A percentile compares a stretch with the other conserved stretches of the same genome.
Conservation (phyloP, 441 rosid species). For the Melastoma candidum region DNA sequence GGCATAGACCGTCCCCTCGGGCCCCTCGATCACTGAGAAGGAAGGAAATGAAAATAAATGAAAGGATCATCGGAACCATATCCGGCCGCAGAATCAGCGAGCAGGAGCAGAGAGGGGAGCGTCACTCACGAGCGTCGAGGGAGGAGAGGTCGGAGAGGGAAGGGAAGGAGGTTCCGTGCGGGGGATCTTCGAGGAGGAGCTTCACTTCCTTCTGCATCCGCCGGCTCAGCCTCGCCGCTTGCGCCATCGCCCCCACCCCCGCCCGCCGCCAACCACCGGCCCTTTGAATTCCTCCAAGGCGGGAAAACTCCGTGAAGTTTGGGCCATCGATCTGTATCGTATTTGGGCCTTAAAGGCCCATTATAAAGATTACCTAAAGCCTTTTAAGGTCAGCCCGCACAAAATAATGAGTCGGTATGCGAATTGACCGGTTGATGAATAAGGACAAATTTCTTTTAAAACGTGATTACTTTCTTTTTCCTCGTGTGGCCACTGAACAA, state of each 20-base stretch:
- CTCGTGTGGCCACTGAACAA: too few species aligned
- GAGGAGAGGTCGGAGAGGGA: slow-evolving; percentile 37
- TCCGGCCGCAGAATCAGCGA: background rate
- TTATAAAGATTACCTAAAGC: too few species aligned
- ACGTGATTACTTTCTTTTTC: too few species aligned
- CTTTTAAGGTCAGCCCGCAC: too few species aligned
- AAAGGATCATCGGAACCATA: background rate
- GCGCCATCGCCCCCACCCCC: slow-evolving; percentile 35
- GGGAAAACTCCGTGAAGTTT: too few species aligned
- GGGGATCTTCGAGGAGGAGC: slow-evolving; percentile 75
- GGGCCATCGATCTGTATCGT: too few species aligned
- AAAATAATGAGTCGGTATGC: background rate
- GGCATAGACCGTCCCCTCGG: slow-evolving; percentile 64
- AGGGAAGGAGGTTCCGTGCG: slow-evolving; percentile 62
- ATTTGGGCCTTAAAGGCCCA: too few species aligned
- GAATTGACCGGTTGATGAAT: too few species aligned
- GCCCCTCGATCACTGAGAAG: slow-evolving; percentile 50
- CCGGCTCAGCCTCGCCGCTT: slow-evolving; percentile 63
- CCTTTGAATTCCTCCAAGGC: background rate
- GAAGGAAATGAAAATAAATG: background rate
- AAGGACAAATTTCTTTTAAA: too few species aligned
- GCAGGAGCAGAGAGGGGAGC: background rate
- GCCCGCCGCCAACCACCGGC: background rate
- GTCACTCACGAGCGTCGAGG: slow-evolving; percentile 50
- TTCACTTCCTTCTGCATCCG: slow-evolving; percentile 79